These are phyloP conservation scores for Myxozyma lipomycoides DNA, from an alignment of 805 yeast species.

Conservation along the genomic window DNA sequence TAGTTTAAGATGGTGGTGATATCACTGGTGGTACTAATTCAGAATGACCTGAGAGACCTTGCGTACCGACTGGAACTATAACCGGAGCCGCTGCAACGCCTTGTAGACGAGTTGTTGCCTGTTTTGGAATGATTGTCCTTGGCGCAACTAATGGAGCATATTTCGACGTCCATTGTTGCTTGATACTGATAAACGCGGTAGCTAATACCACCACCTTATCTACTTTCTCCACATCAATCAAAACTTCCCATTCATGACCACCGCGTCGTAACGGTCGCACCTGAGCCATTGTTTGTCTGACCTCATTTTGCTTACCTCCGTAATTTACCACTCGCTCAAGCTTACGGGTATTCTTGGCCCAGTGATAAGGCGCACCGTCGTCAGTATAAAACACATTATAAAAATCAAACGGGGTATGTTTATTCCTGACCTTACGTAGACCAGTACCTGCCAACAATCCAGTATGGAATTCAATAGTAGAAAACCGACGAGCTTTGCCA, in stretches of 20 bases:
- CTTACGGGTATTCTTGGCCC: constrained; percentile 52
- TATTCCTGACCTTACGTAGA: constrained; percentile 17
- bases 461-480: background rate
- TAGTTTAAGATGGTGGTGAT: no score
- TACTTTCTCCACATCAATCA: constrained; percentile 47
- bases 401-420: constrained; percentile 36
- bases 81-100: no score
- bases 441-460: background rate
- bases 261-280: constrained; percentile 56
- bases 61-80: no score
- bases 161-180: constrained; percentile 57
- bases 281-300: constrained; percentile 50
- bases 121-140: background rate
- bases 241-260: constrained; percentile 56
- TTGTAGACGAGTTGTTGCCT: no score
- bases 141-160: constrained; percentile 19
- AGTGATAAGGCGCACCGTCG: constrained; percentile 54
- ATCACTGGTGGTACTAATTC: no score
- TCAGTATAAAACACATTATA: constrained; percentile 47
- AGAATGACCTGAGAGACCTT: no score
- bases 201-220: constrained; percentile 53
- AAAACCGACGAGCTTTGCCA: background rate
- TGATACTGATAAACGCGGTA: constrained; percentile 60
- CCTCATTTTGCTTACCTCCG: constrained; percentile 54
- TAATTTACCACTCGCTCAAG: constrained; percentile 54